Base-by-base conservation (phyloP, 352 stramenopile species). In the Phytophthora brassicae region DNA sequence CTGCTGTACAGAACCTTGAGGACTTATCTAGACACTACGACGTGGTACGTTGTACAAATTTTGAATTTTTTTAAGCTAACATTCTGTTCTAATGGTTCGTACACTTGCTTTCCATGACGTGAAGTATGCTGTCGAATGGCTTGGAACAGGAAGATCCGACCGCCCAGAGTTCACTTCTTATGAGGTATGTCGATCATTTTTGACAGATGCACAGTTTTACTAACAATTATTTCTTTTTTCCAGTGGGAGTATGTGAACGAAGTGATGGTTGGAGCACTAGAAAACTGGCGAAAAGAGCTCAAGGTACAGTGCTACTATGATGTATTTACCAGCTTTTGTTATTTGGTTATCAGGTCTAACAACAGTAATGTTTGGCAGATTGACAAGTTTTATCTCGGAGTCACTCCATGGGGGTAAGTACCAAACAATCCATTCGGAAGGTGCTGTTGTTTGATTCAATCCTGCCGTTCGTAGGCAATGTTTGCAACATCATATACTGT, bases 101-200 rank as follows among this genome's bases (percentile, higher is more conserved):
- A 43, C 36, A 23, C 20, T 20, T 5, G 14, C 14, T 42, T n/a
- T 22, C 2, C 36, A 31, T 31, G 26, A 31, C 26, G 8, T 43
- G 1, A 20, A 90, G 81, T 91, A 89, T 20, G 79, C 82, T 19
- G 62, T 91, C 24, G 82, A 91, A 51, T 91, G 82, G 82, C 22
- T 89, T 12, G 82, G 82, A 39, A 79, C 77, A 20, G 82, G 79
- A 11, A 75, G 78, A 38, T 89, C 79, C 0, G 67, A 88, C 64
- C 82, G 82, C 3, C 82, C 82, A 4, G 66, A 77, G 6, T 86
- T 88, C 45, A 54, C 45, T 20, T 84, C 74, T 2, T 86, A 88
- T 36, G 69, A 84, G 54, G 82, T 91, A 41, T 14, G 46, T 58
- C 9, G n/a, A 5, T 14, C 16, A 35, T 31, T 31, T 31, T 31